Percentiles rank a stretch among this genome's conserved stretches.
Conservation (phyloP, 1,139 yeast genomes). For the Torulaspora globosa region DNA sequence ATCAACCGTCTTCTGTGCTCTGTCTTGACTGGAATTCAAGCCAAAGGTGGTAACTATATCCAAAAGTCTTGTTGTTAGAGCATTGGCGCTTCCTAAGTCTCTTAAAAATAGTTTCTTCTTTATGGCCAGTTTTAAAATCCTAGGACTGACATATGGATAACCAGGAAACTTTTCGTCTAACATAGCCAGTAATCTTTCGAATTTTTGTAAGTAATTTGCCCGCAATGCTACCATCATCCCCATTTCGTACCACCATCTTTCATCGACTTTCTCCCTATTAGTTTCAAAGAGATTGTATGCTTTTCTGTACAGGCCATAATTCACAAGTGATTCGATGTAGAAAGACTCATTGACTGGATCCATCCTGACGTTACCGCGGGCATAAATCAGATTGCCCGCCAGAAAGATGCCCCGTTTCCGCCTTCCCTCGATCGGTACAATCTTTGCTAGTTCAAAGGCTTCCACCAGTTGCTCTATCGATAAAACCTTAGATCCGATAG, state of each 20-base stretch:
- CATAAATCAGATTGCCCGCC: conserved; percentile 30
- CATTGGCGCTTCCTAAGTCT: conserved; percentile 18
- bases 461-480: conserved; percentile 28
- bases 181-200: conserved; percentile 25
- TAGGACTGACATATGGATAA: conserved; percentile 23
- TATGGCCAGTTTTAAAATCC: conserved; percentile 27
- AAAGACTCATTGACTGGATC: conserved; percentile 38
- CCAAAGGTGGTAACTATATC: conserved; percentile 21
- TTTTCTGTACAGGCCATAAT: conserved; percentile 28
- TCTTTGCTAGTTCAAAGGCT: conserved; percentile 30
- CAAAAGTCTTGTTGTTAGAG: conserved; percentile 23
- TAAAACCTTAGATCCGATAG: conserved; percentile 11
- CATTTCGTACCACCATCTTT: conserved; percentile 42
- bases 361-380: conserved; percentile 29
- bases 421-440: conserved; percentile 19
- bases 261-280: conserved; percentile 28
- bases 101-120: conserved; percentile 23
- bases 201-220: conserved; percentile 33
- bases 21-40: conserved; percentile 8
- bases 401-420: conserved; percentile 27
- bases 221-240: conserved; percentile 36
- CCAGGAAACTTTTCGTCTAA: conserved; percentile 21
- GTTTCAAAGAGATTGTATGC: conserved; percentile 33
- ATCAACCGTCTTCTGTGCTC: conserved; percentile 5
- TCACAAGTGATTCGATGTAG: conserved; percentile 35